These are phyloP conservation scores for Eucalyptus marginata DNA, from an alignment of 345 rosid species.

Conservation along the genomic window DNA sequence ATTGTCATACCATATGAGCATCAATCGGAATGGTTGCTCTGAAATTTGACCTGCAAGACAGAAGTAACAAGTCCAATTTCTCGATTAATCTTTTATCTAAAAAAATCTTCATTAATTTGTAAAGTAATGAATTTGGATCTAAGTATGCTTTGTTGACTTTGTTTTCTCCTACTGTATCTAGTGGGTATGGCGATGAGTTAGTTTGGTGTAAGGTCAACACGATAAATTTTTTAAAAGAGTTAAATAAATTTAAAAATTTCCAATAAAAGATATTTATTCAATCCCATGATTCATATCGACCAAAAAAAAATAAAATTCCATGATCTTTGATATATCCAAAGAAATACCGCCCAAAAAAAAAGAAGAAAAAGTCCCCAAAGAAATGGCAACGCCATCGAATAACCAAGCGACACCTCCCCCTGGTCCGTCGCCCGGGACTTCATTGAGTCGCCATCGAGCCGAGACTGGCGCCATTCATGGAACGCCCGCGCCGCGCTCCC, in stretches of 20 bases:
- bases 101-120: too few species aligned
- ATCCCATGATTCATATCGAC: too few species aligned
- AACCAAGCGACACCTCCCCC: background rate
- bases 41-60: background rate
- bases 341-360: too few species aligned
- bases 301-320: too few species aligned
- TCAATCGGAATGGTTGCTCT: background rate
- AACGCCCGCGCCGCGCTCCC: background rate
- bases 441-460: background rate
- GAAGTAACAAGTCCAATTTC: background rate
- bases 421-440: background rate
- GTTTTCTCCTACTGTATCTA: background rate
- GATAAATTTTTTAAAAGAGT: background rate
- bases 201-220: too few species aligned
- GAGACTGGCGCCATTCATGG: background rate
- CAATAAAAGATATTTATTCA: background rate
- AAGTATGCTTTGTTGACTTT: accelerated
- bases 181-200: background rate
- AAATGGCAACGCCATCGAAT: background rate
- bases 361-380: background rate
- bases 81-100: background rate
- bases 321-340: background rate
- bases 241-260: background rate
- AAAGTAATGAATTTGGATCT: background rate
- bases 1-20: background rate